A percentile compares a stretch with the other conserved stretches of the same genome.
Conservation (phyloP, 768 basidiomycete species). For the Panellus pusillus region DNA sequence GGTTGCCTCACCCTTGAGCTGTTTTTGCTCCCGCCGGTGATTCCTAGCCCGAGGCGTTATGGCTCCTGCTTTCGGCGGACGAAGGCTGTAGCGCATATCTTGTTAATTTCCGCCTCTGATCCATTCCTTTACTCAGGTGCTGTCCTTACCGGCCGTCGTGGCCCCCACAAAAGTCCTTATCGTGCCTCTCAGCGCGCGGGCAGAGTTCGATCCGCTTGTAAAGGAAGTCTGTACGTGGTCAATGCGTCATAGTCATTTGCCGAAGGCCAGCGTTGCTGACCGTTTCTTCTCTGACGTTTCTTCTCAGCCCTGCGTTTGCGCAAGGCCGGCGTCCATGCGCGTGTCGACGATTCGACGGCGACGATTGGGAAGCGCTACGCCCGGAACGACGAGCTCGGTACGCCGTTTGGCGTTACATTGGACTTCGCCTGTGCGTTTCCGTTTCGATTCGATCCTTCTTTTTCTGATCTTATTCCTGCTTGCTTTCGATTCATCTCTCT, state of each 20-base stretch:
- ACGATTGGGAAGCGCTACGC: constrained; percentile 97
- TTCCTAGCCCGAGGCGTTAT: background rate
- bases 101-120: constrained; percentile 12
- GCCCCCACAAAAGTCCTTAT: constrained; percentile 98
- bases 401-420: constrained; percentile 93
- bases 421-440: constrained; percentile 77
- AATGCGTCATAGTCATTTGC: background rate
- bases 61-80: background rate
- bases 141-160: constrained; percentile 85
- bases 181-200: constrained; percentile 86
- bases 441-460: constrained; percentile 1
- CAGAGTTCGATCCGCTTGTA: constrained; percentile 82
- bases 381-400: constrained; percentile 97
- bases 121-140: constrained; percentile 52
- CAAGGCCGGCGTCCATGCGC: constrained; percentile 83
- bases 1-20: too few species aligned
- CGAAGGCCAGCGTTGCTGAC: constrained; percentile 7
- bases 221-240: constrained; percentile 82
- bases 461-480: constrained; percentile 4
- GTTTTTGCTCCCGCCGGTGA: too few species aligned
- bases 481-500: constrained; percentile 2
- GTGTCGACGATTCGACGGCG: constrained; percentile 94
- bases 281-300: constrained; percentile 9
- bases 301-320: constrained; percentile 80
- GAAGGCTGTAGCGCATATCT: background rate